Conservation (phyloP, 164 flowering plant species). For the Chimonanthus salicifolius region DNA sequence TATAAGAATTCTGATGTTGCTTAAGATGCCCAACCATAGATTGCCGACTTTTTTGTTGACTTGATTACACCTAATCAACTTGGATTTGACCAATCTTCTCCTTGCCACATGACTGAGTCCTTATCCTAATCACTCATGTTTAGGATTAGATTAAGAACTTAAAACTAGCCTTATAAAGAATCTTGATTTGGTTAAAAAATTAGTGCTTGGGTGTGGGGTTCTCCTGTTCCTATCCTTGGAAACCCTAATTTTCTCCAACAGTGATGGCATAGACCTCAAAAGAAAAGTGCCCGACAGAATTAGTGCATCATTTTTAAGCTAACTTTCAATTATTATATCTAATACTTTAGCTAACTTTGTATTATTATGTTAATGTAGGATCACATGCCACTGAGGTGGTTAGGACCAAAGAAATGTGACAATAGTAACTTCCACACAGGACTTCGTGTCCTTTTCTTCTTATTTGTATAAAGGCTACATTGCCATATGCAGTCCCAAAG, state of each 20-base stretch:
- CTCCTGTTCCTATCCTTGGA: neutral
- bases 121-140: neutral
- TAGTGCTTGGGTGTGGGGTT: neutral
- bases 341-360: conserved; percentile 3
- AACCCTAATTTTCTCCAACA: neutral
- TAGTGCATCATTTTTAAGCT: conserved; percentile 10
- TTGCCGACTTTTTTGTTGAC: neutral
- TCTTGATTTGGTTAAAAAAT: neutral
- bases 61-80: neutral
- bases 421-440: conserved; percentile 16
- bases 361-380: conserved; percentile 2
- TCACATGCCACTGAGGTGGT: conserved; percentile 13
- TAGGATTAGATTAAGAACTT: neutral
- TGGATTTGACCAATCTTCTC: neutral
- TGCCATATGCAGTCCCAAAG: conserved; percentile 2
- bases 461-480: neutral
- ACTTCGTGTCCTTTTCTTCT: conserved; percentile 9
- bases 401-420: conserved; percentile 9
- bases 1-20: neutral
- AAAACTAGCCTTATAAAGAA: neutral
- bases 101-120: neutral
- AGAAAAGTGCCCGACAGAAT: conserved; percentile 2
- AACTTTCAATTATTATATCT: neutral
- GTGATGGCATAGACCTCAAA: neutral
- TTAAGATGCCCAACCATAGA: neutral